Percentiles rank a stretch among this genome's conserved stretches.
phyloP scores from a whole-genome alignment of 257 asterid species.

The Lavandula angustifolia region DNA sequence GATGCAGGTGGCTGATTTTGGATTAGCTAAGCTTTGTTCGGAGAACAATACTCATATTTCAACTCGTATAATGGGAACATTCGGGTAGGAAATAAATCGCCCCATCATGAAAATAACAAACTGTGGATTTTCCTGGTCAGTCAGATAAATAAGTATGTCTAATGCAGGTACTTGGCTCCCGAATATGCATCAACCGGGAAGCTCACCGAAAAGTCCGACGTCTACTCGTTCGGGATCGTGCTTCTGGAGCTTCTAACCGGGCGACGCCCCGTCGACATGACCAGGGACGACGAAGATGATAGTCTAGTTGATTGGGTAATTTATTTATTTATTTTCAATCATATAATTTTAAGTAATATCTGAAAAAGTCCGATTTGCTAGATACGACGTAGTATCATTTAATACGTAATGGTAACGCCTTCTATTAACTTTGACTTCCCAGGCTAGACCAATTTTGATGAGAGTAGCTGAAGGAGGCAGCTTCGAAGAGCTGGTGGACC shows the following conservation, averaged over 20 bases:
- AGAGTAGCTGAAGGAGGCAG: constrained; percentile 54
- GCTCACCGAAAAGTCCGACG: constrained; percentile 86
- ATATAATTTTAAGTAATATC: background rate
- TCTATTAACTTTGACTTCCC: background rate
- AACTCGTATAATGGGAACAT: constrained; percentile 94
- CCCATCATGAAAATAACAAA: too few species aligned
- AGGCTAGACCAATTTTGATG: constrained; percentile 69
- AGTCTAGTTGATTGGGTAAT: constrained; percentile 83
- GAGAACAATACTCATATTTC: constrained; percentile 84
- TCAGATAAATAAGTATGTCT: too few species aligned
- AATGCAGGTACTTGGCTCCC: constrained; percentile 74
- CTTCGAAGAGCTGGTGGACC: constrained; percentile 61
- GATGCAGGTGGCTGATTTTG: constrained; percentile 88
- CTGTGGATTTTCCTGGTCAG: too few species aligned
- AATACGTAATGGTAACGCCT: too few species aligned
- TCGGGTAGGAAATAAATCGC: constrained; percentile 50
- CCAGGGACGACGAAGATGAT: constrained; percentile 56
- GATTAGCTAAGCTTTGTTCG: constrained; percentile 78
- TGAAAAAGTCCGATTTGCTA: too few species aligned
- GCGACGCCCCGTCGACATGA: constrained; percentile 65
- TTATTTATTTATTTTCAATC: background rate
- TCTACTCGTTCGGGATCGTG: constrained; percentile 79
- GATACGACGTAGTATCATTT: too few species aligned
- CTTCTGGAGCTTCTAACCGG: constrained; percentile 84
- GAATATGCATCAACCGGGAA: constrained; percentile 92